These are phyloP conservation scores for Thielaviopsis musarum DNA, from an alignment of 2,329 filamentous ascomycete genomes.

Conservation along the genomic window DNA sequence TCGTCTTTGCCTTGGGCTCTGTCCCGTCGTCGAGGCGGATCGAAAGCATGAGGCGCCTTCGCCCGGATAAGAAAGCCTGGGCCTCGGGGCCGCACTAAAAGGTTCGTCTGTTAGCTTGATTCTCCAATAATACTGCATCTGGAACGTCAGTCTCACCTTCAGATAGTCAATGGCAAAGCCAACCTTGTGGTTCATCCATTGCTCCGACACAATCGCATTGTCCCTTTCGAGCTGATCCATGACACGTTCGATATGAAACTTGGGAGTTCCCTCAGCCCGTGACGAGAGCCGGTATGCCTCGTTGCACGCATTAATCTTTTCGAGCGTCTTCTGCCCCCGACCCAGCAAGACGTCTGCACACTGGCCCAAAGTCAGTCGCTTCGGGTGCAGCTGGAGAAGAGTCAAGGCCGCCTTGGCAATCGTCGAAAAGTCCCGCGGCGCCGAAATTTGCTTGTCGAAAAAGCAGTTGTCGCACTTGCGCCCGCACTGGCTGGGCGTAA, in stretches of 20 bases:
- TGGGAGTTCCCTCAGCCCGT: slow-evolving; percentile 49
- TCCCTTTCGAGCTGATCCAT: slow-evolving; percentile 61
- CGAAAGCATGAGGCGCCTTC: slow-evolving; percentile 28
- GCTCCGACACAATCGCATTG: slow-evolving; percentile 52
- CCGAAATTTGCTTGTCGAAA: slow-evolving; percentile 46
- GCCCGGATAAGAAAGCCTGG: slow-evolving; percentile 26
- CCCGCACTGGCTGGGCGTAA: slow-evolving; percentile 53
- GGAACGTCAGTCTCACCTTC: slow-evolving; percentile 23
- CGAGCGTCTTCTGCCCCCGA: neutral
- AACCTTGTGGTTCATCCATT: slow-evolving; percentile 39
- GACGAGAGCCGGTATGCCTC: slow-evolving; percentile 37
- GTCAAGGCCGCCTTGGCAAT: slow-evolving; percentile 53
- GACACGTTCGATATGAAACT: slow-evolving; percentile 67
- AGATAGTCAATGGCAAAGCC: slow-evolving; percentile 65
- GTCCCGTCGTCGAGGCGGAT: slow-evolving; percentile 23
- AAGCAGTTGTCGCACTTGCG: slow-evolving; percentile 79
- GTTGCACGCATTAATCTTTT: slow-evolving; percentile 1
- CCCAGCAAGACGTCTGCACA: slow-evolving; percentile 76
- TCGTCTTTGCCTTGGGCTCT: slow-evolving; percentile 22
- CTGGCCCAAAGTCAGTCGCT: slow-evolving; percentile 54
- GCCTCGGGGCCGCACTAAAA: slow-evolving; percentile 25
- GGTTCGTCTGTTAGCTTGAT: neutral
- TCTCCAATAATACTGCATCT: neutral
- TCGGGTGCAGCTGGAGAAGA: slow-evolving; percentile 43
- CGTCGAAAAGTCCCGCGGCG: slow-evolving; percentile 58